Evolutionary conservation across 163 green algal species (phyloP).

Genomic region (Prototheca cutis): DNA sequence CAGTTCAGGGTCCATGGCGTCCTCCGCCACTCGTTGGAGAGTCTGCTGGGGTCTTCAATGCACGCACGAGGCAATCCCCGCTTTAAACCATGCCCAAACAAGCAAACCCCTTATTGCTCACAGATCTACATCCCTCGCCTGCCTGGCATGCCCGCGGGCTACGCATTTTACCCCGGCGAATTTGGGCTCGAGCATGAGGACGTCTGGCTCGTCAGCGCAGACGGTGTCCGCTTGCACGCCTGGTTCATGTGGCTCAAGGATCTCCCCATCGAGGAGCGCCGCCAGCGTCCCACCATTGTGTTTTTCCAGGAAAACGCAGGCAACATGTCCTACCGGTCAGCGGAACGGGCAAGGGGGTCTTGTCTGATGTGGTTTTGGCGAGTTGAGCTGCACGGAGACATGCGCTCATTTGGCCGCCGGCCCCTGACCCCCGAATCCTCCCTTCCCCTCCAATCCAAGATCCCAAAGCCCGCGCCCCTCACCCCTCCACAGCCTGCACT

Average conservation of each 20-base stretch:
- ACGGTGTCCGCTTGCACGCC: conserved; percentile 71
- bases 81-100: too few species aligned
- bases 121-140: conserved; percentile 72
- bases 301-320: conserved; percentile 87
- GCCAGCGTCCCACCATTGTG: conserved; percentile 49
- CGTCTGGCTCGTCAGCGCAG: conserved; percentile 46
- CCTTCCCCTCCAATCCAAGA: too few species aligned
- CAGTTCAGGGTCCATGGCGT: too few species aligned
- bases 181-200: conserved; percentile 64
- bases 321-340: conserved; percentile 72
- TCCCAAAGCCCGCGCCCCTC: too few species aligned
- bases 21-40: too few species aligned
- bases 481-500: conserved; percentile 48
- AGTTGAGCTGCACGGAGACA: too few species aligned
- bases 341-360: background rate
- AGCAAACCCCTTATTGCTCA: too few species aligned
- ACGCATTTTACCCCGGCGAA: conserved; percentile 29
- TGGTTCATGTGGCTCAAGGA: conserved; percentile 66
- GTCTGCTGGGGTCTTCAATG: too few species aligned
- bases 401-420: too few species aligned
- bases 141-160: conserved; percentile 49
- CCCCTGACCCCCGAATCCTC: too few species aligned
- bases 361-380: background rate
- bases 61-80: too few species aligned
- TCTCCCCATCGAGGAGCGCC: conserved; percentile 15